Percentiles rank a stretch among this genome's conserved stretches.
Conservation (phyloP, 129 eudicot genomes). For the Artemisia argyi region DNA sequence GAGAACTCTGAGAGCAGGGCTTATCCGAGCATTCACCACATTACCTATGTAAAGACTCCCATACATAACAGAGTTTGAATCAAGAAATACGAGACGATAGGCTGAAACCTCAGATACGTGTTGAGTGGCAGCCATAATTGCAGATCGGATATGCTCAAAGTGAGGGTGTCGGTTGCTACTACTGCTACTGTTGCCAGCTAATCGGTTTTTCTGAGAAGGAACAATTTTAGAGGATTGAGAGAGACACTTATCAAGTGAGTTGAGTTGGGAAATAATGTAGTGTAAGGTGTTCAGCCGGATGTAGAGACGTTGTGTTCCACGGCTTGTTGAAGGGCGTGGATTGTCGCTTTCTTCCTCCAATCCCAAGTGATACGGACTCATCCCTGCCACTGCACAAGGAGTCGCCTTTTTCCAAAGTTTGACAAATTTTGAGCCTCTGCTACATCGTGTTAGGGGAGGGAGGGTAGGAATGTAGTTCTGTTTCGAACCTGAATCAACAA, state of each 20-base stretch:
- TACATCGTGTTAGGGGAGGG: conserved; percentile 89
- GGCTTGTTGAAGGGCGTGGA: conserved; percentile 85
- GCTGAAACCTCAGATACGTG: conserved; percentile 90
- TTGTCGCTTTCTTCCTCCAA: conserved; percentile 45
- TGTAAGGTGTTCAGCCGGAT: conserved; percentile 92
- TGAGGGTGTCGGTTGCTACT: conserved; percentile 35
- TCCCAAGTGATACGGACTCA: conserved; percentile 30
- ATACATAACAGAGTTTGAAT: conserved; percentile 66
- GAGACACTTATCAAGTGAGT: conserved; percentile 59
- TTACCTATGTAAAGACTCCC: conserved; percentile 58
- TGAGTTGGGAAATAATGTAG: conserved; percentile 66
- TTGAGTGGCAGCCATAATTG: conserved; percentile 50
- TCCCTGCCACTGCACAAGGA: conserved; percentile 49
- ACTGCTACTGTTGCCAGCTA: neutral
- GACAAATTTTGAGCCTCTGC: conserved; percentile 60
- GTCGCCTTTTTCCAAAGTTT: conserved; percentile 79
- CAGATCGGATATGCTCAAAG: conserved; percentile 57
- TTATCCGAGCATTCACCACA: conserved; percentile 59
- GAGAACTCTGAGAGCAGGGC: conserved; percentile 54
- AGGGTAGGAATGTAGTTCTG: conserved; percentile 87
- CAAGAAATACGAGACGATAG: conserved; percentile 80
- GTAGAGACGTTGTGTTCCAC: conserved; percentile 97
- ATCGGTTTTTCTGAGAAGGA: conserved; percentile 40
- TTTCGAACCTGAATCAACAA: conserved; percentile 61
- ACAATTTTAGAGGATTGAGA: conserved; percentile 42